phyloP scores from a whole-genome alignment of 1,284 basidiomycete species.

The Fomes fomentarius region DNA sequence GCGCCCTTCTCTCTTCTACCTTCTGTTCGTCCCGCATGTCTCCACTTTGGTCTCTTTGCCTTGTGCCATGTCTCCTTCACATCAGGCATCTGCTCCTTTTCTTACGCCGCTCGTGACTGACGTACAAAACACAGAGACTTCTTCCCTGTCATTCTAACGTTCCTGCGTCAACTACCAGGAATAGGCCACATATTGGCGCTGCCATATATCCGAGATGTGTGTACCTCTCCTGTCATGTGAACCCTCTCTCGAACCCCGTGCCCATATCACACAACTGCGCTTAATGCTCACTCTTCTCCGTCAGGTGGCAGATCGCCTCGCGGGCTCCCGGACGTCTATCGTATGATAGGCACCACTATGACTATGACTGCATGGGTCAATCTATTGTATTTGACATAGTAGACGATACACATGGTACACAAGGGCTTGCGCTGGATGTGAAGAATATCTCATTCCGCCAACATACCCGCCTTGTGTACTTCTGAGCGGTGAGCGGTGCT shows the following conservation, averaged over 20 bases:
- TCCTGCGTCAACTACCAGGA: slow-evolving; percentile 93
- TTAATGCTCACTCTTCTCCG: slow-evolving; percentile 2
- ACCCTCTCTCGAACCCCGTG: no score
- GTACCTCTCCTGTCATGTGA: no score
- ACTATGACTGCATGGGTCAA: background rate
- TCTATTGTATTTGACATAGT: no score
- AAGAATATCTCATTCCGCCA: no score
- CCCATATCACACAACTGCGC: no score
- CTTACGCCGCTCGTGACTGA: background rate
- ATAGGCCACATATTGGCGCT: slow-evolving; percentile 87
- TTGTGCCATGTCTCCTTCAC: background rate
- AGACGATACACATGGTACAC: no score
- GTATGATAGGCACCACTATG: slow-evolving; percentile 53
- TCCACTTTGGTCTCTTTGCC: background rate
- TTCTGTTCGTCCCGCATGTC: background rate
- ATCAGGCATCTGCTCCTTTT: no score
- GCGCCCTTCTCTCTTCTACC: slow-evolving; percentile 15
- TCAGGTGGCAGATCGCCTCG: slow-evolving; percentile 74
- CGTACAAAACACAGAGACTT: slow-evolving; percentile 75
- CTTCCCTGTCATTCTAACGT: slow-evolving; percentile 97
- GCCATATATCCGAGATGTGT: slow-evolving; percentile 80
- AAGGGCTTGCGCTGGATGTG: no score
- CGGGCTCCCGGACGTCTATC: slow-evolving; percentile 76
- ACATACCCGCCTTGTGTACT: no score
- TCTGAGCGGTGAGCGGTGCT: no score